phyloP scores from a whole-genome alignment of 164 flowering plant genomes.

The Stephania japonica region DNA sequence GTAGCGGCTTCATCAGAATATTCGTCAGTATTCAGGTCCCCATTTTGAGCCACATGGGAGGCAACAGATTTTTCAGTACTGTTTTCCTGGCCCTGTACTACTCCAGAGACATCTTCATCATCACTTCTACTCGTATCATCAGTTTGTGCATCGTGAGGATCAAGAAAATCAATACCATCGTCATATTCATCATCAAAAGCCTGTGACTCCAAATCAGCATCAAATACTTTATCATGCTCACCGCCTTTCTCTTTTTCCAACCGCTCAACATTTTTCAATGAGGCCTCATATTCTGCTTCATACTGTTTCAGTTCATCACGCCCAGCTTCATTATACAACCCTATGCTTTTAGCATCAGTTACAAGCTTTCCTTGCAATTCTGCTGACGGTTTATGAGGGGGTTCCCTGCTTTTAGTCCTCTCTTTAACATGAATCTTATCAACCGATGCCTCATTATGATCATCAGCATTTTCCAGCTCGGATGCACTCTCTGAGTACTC shows the following conservation, averaged over 20 bases:
- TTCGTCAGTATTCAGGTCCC: slow-evolving; percentile 15
- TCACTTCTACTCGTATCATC: slow-evolving; percentile 29
- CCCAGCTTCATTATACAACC: slow-evolving; percentile 93
- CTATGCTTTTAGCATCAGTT: slow-evolving; percentile 29
- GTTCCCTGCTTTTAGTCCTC: slow-evolving; percentile 18
- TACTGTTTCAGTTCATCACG: slow-evolving; percentile 78
- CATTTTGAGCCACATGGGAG: slow-evolving; percentile 16
- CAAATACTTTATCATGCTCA: slow-evolving; percentile 18
- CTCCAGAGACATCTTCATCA: slow-evolving; percentile 20
- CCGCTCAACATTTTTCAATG: slow-evolving; percentile 41
- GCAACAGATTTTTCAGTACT: slow-evolving; percentile 22
- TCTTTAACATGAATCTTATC: slow-evolving; percentile 20
- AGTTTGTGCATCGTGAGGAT: slow-evolving; percentile 40
- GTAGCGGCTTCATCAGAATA: slow-evolving; percentile 20
- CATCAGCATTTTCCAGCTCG: slow-evolving; percentile 24
- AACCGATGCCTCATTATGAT: background rate
- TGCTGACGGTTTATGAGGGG: slow-evolving; percentile 17
- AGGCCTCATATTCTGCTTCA: slow-evolving; percentile 86
- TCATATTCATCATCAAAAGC: slow-evolving; percentile 74
- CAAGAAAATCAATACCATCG: slow-evolving; percentile 69
- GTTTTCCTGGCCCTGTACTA: slow-evolving; percentile 17
- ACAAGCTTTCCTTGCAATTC: slow-evolving; percentile 9
- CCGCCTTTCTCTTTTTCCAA: slow-evolving; percentile 19
- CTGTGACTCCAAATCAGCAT: slow-evolving; percentile 21
- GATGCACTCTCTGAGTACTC: slow-evolving; percentile 70